Conservation (phyloP, 306 rosid genomes). For the Begonia loranthoides region DNA sequence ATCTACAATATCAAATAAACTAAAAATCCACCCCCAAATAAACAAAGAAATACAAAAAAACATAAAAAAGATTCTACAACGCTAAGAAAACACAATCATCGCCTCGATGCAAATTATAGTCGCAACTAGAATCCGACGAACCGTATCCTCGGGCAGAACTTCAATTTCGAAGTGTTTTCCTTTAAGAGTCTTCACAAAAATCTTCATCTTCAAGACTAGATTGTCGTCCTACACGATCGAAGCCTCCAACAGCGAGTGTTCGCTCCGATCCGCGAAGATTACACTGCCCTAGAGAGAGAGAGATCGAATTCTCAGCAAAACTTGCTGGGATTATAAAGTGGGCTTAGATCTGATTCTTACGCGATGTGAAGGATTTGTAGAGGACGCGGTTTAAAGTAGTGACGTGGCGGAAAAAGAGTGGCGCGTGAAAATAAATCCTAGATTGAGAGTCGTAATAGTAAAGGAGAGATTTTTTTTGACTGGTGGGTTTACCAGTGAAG, state of each 20-base stretch:
- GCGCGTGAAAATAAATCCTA: background rate
- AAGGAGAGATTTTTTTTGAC: too few relatives aligned
- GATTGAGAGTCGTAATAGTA: too few relatives aligned
- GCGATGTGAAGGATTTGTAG: background rate
- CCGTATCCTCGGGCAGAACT: constrained; percentile 65
- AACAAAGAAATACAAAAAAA: too few relatives aligned
- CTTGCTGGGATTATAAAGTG: constrained; percentile 12
- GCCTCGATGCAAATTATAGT: too few relatives aligned
- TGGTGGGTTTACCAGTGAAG: too few relatives aligned
- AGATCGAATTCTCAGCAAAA: constrained; percentile 22
- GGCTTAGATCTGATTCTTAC: background rate
- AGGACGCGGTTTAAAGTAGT: background rate
- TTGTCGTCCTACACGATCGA: constrained; percentile 15
- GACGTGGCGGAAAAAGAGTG: background rate
- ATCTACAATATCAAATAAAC: too few relatives aligned
- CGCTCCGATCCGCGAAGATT: constrained; percentile 25
- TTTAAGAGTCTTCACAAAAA: constrained; percentile 80
- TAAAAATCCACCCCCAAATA: too few relatives aligned
- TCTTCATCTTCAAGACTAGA: constrained; percentile 50
- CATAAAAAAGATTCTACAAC: too few relatives aligned
- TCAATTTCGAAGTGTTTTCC: constrained; percentile 82
- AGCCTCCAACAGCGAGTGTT: constrained; percentile 14
- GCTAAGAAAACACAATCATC: too few relatives aligned
- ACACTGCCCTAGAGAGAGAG: constrained; percentile 16
- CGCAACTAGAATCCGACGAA: constrained; percentile 7